Percentiles rank a stretch among this genome's conserved stretches.
These are phyloP conservation scores for Coccinonectria pachysandricola DNA, from an alignment of 2,329 filamentous ascomycete genomes.

Conservation along the genomic window DNA sequence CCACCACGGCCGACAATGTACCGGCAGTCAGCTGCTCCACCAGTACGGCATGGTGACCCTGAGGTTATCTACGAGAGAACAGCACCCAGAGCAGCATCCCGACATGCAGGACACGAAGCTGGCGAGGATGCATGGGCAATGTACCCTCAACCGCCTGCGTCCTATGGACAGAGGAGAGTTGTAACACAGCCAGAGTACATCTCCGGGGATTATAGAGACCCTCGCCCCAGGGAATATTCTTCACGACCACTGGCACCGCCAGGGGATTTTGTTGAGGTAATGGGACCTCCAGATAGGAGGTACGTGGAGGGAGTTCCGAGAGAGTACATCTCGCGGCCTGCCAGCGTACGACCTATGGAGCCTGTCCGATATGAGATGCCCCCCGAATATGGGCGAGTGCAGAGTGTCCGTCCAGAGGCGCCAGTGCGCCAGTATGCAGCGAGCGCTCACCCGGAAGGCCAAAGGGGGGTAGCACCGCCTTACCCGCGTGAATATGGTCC, in stretches of 20 bases:
- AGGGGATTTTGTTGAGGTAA: conserved; percentile 38
- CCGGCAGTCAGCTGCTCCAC: conserved; percentile 44
- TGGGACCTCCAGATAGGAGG: conserved; percentile 30
- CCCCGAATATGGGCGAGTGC: conserved; percentile 33
- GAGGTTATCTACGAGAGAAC: conserved; percentile 58
- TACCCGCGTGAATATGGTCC: conserved; percentile 23
- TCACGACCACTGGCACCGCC: conserved; percentile 34
- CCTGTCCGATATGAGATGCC: conserved; percentile 31
- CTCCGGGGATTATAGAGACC: conserved; percentile 40
- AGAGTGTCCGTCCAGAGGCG: conserved; percentile 31
- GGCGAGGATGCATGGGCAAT: conserved; percentile 40
- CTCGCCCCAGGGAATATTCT: conserved; percentile 49
- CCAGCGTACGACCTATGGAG: conserved; percentile 48
- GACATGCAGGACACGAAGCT: conserved; percentile 35
- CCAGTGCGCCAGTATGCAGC: conserved; percentile 19
- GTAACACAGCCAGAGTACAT: conserved; percentile 53
- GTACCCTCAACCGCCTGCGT: conserved; percentile 42
- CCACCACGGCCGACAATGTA: conserved; percentile 34
- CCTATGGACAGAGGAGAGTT: conserved; percentile 42
- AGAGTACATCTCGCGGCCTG: conserved; percentile 44
- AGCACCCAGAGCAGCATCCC: conserved; percentile 40
- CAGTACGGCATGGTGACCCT: conserved; percentile 33
- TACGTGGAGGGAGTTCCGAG: conserved; percentile 36
- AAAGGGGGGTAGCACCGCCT: conserved; percentile 20
- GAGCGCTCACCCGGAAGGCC: conserved; percentile 19